phyloP scores from a whole-genome alignment of 2,329 filamentous ascomycete genomes.

The Ophiostoma quercus region DNA sequence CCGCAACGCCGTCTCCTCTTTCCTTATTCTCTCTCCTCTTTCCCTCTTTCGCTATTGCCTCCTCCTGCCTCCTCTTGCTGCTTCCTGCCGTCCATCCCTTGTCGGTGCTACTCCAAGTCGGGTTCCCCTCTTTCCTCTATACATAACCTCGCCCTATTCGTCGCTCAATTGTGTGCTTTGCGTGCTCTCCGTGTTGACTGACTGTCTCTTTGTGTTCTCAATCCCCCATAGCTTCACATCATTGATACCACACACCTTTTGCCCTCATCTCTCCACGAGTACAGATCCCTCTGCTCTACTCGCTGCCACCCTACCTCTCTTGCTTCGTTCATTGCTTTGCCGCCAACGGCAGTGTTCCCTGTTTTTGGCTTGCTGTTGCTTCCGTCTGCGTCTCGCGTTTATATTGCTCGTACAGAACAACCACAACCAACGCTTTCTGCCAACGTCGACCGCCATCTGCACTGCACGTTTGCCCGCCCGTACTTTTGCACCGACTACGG shows the following conservation, averaged over 20 bases:
- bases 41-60: neutral
- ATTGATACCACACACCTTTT: neutral
- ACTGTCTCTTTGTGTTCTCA: neutral
- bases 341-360: neutral
- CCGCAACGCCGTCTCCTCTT: neutral
- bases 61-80: neutral
- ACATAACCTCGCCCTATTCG: slow-evolving; percentile 10
- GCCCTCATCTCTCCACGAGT: neutral
- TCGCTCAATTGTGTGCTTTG: neutral
- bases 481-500: neutral
- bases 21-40: neutral
- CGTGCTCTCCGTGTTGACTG: neutral
- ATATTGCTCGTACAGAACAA: neutral
- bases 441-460: slow-evolving; percentile 3
- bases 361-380: neutral
- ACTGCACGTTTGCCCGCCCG: neutral
- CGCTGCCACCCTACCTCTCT: neutral
- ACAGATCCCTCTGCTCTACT: neutral
- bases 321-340: neutral
- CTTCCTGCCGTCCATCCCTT: slow-evolving; percentile 1
- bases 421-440: slow-evolving; percentile 5
- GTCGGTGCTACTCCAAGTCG: neutral
- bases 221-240: neutral
- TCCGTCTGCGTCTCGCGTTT: neutral
- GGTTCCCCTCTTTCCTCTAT: slow-evolving; percentile 7